Evolutionary conservation across 2,329 filamentous ascomycete genomes (phyloP).

Genomic region (Hymenoscyphus salicellus): DNA sequence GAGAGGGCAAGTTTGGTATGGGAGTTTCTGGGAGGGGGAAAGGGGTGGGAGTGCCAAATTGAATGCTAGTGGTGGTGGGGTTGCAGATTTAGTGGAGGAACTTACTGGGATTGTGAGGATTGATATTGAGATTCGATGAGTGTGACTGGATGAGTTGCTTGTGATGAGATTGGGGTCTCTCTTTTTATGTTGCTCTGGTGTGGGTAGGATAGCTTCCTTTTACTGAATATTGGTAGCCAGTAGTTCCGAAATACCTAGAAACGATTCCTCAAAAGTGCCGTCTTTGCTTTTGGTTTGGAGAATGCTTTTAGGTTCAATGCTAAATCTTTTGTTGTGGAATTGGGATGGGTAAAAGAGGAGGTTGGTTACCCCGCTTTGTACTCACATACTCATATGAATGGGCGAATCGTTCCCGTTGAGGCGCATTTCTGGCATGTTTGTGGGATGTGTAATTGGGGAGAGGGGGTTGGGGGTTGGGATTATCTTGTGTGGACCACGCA

Average conservation of each 20-base stretch:
- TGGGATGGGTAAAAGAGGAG: no score
- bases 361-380: no score
- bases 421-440: no score
- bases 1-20: slow-evolving; percentile 7
- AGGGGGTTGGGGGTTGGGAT: no score
- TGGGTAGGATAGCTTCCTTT: background rate
- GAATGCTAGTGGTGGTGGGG: background rate
- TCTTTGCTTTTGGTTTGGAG: background rate
- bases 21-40: background rate
- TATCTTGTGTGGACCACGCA: no score
- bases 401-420: background rate
- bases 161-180: background rate
- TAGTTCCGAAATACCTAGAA: background rate
- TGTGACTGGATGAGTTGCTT: background rate
- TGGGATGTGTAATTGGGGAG: no score
- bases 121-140: slow-evolving; percentile 38
- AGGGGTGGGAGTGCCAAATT: background rate
- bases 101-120: slow-evolving; percentile 40
- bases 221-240: background rate
- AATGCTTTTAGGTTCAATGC: background rate
- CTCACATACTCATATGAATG: no score
- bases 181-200: background rate
- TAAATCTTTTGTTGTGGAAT: no score
- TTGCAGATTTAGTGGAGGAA: slow-evolving; percentile 38
- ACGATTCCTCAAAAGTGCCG: background rate